Evolutionary conservation across 345 rosid genomes (phyloP), one percentile per base, ranked within the genome.

Genomic region (Brassica juncea): DNA sequence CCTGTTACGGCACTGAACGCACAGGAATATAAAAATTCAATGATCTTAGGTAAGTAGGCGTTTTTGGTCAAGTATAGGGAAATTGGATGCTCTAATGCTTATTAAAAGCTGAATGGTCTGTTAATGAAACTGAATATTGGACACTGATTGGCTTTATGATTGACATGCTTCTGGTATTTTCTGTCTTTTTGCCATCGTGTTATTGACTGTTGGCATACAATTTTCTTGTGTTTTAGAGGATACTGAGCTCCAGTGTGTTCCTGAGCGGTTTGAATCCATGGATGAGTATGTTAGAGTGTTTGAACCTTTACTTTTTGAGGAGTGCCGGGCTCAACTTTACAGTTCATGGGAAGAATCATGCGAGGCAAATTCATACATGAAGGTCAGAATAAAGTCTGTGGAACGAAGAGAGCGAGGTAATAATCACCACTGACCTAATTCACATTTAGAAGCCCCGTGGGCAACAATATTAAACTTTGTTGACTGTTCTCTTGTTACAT

Each of bases 221-320:
- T 23, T 15, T 75, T 70, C 19, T 81, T 82, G 68, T 86, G 72
- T 23, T 9, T 66, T 89, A 91, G 98, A 90, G 86, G 99, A 93
- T 70, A 83, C 94, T 73, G 98, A 93, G 44, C 93, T 95, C 68
- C 97, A 89, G 64, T 84, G 89, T 68, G 98, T 95, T 76, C 99
- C 99, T 19, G 97, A 94, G 58, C 86, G 80, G 73, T 95, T 95
- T 87, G 99, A 92, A 75, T 95, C 94, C 59, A 86, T 85, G 63
- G 99, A 93, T 71, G 98, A 93, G 35, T 95, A 95, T 81, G 90
- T 89, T 5, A 87, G 90, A 86, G 98, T 95, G 30, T 95, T 95
- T 88, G 99, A 95, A 82, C 99, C 99, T 73, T 78, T 95, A 83
- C 99, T 95, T 83, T 95, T 95, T 78, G 99, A 95, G 86, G 99